Base-by-base conservation (phyloP, 208 protist species). In the Leishmania amazonensis region DNA sequence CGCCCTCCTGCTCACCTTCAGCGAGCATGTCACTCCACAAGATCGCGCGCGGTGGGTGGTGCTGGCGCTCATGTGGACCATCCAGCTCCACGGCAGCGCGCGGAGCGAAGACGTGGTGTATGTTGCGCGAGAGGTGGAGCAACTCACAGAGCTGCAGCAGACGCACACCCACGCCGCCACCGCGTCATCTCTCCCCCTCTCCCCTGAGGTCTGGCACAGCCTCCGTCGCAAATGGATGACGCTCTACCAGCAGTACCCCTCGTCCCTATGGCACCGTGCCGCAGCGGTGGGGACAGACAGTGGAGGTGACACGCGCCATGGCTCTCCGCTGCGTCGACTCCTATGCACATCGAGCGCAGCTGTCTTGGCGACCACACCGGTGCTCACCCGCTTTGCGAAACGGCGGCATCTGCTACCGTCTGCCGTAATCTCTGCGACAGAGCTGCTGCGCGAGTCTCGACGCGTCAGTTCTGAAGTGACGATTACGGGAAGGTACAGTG, bases 11-110 rank as follows among this genome's bases (percentile, higher is more conserved):
- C 13, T 49, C 53, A 79, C 42, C 67, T 85, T 85, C 60, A 85
- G 74, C 70, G 65, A 74, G 31, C 81, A 78, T 51, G 70, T 87
- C 45, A 78, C 64, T 0, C 58, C 82, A 31, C 72, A 83, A 53
- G 89, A 92, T 49, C 87, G 87, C 1, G 86, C 76, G 24, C 81
- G 84, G 57, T 94, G 90, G 85, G 84, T 83, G 28, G 40, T 90
- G 24, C 80, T 91, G 35, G 88, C 88, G n/a, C 49, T 91, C 19
- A 74, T 75, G 57, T 94, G 88, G 88, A 68, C 78, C 5, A 85
- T 75, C 6, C 62, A 79, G 19, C 83, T 83, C 38, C 62, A 73
- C 35, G 83, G 83, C 47, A 38, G 57, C 35, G 65, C 85, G 57
- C 51, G 71, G 28, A 19, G 73, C 7, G 83, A 89, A 7, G 86